Percentiles rank a stretch among this genome's conserved stretches.
Evolutionary conservation across 768 basidiomycete genomes (phyloP).

Genomic region (Lepiota subincarnata): DNA sequence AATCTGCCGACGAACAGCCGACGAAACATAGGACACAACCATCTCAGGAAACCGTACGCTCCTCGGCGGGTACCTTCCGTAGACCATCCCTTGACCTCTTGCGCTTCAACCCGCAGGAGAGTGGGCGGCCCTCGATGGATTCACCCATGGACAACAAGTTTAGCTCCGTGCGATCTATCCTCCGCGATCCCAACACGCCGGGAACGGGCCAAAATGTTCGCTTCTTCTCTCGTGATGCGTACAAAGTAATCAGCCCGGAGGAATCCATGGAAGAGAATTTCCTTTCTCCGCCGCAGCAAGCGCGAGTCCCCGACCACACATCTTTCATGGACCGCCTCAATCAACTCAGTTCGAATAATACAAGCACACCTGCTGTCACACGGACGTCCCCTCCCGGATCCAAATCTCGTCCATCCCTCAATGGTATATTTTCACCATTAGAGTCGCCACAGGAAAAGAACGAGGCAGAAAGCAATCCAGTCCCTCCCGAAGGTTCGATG

Average conservation of each 20-base stretch:
- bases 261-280: conserved; percentile 42
- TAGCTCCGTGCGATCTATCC: conserved; percentile 66
- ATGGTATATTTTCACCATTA: conserved; percentile 50
- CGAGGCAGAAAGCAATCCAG: conserved; percentile 8
- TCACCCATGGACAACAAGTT: conserved; percentile 26
- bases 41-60: conserved; percentile 22
- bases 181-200: conserved; percentile 67
- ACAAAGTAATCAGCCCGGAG: conserved; percentile 63
- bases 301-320: conserved; percentile 17
- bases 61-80: conserved; percentile 22
- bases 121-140: conserved; percentile 13
- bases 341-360: conserved; percentile 21
- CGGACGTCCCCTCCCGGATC: conserved; percentile 26
- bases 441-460: conserved; percentile 19
- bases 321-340: conserved; percentile 30
- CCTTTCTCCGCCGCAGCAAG: conserved; percentile 26
- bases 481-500: conserved; percentile 20
- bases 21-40: conserved; percentile 32
- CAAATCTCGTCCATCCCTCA: conserved; percentile 40
- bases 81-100: conserved; percentile 39
- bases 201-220: conserved; percentile 78
- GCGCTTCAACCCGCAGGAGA: conserved; percentile 22
- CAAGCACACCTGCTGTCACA: conserved; percentile 25
- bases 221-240: conserved; percentile 70
- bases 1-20: conserved; percentile 18